Evolutionary conservation across 495 filamentous ascomycete genomes (phyloP).

Genomic region (Penicillium fimorum): DNA sequence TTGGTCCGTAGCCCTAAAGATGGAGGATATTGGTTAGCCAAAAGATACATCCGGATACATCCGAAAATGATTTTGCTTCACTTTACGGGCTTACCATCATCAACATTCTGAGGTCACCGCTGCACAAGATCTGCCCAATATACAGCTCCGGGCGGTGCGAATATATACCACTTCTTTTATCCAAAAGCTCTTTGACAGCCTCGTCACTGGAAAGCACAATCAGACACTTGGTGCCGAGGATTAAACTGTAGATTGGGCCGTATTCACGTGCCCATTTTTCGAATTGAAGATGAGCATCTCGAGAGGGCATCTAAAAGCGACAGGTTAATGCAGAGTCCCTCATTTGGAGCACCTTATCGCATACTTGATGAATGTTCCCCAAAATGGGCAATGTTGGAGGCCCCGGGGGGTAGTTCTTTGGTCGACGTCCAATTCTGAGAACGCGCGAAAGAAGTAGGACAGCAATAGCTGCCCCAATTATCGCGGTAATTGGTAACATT

Average conservation of each 20-base stretch:
- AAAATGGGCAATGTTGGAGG: constrained; percentile 37
- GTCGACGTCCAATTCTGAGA: constrained; percentile 25
- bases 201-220: constrained; percentile 60
- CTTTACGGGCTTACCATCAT: constrained; percentile 35
- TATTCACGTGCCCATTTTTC: constrained; percentile 61
- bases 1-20: constrained; percentile 26
- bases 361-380: constrained; percentile 37
- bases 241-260: constrained; percentile 60
- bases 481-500: constrained; percentile 13
- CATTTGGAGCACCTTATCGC: not conserved
- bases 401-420: constrained; percentile 34
- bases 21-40: not conserved
- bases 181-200: constrained; percentile 58
- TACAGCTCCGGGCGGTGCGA: constrained; percentile 57
- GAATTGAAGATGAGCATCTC: constrained; percentile 42
- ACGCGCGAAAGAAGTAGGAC: constrained; percentile 11
- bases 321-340: not conserved
- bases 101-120: constrained; percentile 29
- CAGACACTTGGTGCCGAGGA: constrained; percentile 54
- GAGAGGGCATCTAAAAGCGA: constrained; percentile 15
- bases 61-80: not conserved
- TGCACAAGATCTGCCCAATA: constrained; percentile 37
- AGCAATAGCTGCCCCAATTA: constrained; percentile 9
- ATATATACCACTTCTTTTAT: constrained; percentile 58
- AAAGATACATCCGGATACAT: not conserved